Conservation (phyloP, 2,329 filamentous ascomycete species). For the Paraphaeosphaeria minitans region DNA sequence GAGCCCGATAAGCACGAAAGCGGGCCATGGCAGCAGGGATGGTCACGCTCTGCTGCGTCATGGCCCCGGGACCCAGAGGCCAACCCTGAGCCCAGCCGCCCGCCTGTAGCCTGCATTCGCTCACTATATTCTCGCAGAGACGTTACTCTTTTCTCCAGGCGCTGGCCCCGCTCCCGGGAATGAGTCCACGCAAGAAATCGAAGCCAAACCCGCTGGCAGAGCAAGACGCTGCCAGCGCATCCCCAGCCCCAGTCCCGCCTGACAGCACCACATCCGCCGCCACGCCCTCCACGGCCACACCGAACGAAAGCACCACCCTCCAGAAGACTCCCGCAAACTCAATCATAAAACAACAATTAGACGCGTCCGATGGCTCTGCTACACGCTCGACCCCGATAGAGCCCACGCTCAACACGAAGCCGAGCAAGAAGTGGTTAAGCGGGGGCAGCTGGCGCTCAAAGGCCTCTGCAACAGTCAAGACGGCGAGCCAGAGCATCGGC, state of each 20-base stretch:
- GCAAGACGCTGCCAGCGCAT: conserved; percentile 18
- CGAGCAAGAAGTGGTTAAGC: conserved; percentile 51
- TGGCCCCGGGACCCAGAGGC: conserved; percentile 11
- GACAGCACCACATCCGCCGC: conserved; percentile 19
- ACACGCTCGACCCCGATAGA: conserved; percentile 20
- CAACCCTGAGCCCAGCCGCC: conserved; percentile 15
- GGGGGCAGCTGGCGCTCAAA: conserved; percentile 54
- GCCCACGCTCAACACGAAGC: conserved; percentile 28
- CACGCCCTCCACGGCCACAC: conserved; percentile 18
- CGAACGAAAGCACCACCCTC: conserved; percentile 21
- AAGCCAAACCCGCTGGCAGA: conserved; percentile 46
- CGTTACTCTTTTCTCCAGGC: conserved; percentile 21
- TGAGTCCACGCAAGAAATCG: conserved; percentile 50
- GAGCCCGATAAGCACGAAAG: conserved; percentile 10
- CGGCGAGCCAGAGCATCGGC: conserved; percentile 54
- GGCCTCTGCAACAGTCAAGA: conserved; percentile 53
- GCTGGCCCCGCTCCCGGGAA: conserved; percentile 27
- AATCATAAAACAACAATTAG: conserved; percentile 18
- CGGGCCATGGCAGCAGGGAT: conserved; percentile 15
- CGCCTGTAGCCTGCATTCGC: conserved; percentile 19
- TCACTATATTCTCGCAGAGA: conserved; percentile 21
- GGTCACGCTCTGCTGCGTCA: conserved; percentile 23
- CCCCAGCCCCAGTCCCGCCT: conserved; percentile 18
- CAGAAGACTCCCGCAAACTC: conserved; percentile 22
- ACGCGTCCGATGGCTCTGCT: conserved; percentile 19